phyloP scores from a whole-genome alignment of 495 filamentous ascomycete species.

The Endocarpon pusillum region DNA sequence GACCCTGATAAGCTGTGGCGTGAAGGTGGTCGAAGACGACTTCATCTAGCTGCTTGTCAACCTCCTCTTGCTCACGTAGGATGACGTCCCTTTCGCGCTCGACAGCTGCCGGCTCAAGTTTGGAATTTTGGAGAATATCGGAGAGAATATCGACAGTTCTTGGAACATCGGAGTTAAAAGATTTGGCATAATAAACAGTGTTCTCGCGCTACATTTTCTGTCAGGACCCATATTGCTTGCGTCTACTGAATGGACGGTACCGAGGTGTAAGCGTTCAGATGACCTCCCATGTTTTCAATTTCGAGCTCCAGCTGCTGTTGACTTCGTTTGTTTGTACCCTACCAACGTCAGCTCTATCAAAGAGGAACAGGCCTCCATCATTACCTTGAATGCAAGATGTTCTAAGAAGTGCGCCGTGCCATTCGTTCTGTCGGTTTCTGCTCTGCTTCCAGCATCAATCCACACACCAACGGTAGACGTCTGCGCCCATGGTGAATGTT shows the following conservation, averaged over 20 bases:
- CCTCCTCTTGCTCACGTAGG: constrained; percentile 95
- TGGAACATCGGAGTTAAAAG: constrained; percentile 93
- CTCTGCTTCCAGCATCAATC: constrained; percentile 96
- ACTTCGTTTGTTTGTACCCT: constrained; percentile 82
- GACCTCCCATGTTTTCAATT: constrained; percentile 99
- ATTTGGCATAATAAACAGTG: constrained; percentile 98
- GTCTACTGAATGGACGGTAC: constrained; percentile 40
- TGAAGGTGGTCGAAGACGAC: constrained; percentile 99
- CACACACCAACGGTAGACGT: constrained; percentile 97
- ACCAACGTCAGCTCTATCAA: constrained; percentile 10
- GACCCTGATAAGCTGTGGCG: constrained; percentile 89
- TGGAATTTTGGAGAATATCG: constrained; percentile 98
- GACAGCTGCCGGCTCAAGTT: constrained; percentile 80
- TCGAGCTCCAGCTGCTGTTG: constrained; percentile 97
- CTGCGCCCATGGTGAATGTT: constrained; percentile 95
- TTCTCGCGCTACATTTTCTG: constrained; percentile 60
- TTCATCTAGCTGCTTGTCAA: constrained; percentile 98
- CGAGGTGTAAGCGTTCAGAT: constrained; percentile 98
- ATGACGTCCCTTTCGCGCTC: constrained; percentile 97
- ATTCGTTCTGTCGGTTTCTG: constrained; percentile 96
- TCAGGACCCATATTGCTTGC: constrained; percentile 11
- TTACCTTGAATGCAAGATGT: constrained; percentile 97
- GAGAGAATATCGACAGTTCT: constrained; percentile 92
- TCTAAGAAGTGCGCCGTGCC: constrained; percentile 99
- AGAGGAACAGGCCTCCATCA: neutral